These are phyloP conservation scores for Paraconiothyrium brasiliense DNA, from an alignment of 2,329 filamentous ascomycete species.

Conservation along the genomic window DNA sequence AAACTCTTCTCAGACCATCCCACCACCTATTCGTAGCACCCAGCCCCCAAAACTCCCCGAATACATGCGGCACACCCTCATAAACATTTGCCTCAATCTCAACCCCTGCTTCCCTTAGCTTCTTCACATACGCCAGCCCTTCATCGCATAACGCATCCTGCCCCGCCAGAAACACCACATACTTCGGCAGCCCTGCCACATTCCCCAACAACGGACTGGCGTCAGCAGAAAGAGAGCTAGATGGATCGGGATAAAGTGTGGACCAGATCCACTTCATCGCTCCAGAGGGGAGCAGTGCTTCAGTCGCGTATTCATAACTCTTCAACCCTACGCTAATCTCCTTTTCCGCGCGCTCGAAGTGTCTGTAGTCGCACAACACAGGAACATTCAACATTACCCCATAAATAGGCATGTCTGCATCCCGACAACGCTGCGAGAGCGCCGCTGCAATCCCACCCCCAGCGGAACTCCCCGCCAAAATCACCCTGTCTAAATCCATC, in stretches of 20 bases:
- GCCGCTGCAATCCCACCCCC: conserved; percentile 22
- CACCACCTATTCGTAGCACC: conserved; percentile 7
- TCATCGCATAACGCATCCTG: conserved; percentile 22
- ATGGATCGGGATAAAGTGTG: conserved; percentile 7
- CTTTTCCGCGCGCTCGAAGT: conserved; percentile 17
- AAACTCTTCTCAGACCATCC: neutral
- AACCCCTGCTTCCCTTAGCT: conserved; percentile 12
- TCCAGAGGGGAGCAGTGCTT: neutral
- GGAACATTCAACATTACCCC: conserved; percentile 17
- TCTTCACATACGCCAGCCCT: conserved; percentile 15
- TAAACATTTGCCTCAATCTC: conserved; percentile 5
- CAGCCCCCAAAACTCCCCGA: conserved; percentile 10
- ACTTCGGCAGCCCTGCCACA: conserved; percentile 9
- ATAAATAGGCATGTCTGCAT: conserved; percentile 1
- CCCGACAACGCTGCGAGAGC: conserved; percentile 15
- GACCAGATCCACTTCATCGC: conserved; percentile 12
- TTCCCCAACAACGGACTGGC: conserved; percentile 20
- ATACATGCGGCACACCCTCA: conserved; percentile 11
- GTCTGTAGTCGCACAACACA: conserved; percentile 6
- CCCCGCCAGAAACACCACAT: conserved; percentile 21
- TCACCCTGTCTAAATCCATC: conserved; percentile 13
- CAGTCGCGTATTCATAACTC: neutral
- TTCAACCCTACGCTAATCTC: neutral
- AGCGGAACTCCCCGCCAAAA: conserved; percentile 22
- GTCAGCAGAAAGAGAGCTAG: conserved; percentile 11